Conservation (phyloP, 352 stramenopile species). For the Bremia lactucae region DNA sequence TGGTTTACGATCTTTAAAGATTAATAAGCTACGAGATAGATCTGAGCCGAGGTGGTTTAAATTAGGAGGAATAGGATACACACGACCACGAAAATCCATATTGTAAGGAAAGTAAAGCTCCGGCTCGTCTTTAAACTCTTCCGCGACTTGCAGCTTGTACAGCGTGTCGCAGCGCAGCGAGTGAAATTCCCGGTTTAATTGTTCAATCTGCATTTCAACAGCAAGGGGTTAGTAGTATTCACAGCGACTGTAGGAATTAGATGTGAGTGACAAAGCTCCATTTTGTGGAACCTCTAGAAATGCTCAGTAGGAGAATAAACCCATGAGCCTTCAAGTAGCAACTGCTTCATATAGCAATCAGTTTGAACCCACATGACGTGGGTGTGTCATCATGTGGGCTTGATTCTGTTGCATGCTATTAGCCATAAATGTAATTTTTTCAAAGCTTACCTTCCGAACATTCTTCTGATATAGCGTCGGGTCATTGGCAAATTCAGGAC, state of each 20-base stretch:
- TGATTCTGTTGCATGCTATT: constrained; percentile 83
- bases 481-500: constrained; percentile 53
- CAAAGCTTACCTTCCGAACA: constrained; percentile 54
- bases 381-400: constrained; percentile 44
- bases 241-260: neutral
- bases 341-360: constrained; percentile 62
- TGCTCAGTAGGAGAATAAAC: constrained; percentile 3
- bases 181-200: constrained; percentile 85
- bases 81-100: constrained; percentile 97
- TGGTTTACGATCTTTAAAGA: constrained; percentile 92
- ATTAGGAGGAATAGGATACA: constrained; percentile 97
- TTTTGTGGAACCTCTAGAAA: constrained; percentile 13
- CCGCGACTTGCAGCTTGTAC: constrained; percentile 93
- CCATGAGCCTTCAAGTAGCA: constrained; percentile 20
- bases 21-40: constrained; percentile 93
- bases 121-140: constrained; percentile 93
- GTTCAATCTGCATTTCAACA: constrained; percentile 44
- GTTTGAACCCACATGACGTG: constrained; percentile 78
- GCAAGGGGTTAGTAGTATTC: constrained; percentile 2
- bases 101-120: constrained; percentile 99
- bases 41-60: constrained; percentile 98
- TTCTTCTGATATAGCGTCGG: constrained; percentile 60
- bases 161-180: constrained; percentile 91
- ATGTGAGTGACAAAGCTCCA: constrained; percentile 27
- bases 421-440: constrained; percentile 9